Conservation (phyloP, 169 alveolate species). For the Plasmodium billcollinsi region DNA sequence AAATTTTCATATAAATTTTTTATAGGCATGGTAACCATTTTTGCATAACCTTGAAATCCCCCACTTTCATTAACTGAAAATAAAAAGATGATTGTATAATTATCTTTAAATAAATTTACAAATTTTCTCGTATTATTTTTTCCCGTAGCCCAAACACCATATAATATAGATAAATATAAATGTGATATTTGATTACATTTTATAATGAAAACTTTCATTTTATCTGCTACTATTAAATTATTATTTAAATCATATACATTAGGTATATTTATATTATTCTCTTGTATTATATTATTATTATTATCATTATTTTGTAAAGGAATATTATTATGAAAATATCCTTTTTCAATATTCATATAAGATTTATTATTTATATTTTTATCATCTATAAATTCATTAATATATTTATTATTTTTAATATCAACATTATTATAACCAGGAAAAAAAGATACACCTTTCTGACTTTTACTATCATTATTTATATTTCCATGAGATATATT, state of each 20-base stretch:
- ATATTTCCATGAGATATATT: neutral
- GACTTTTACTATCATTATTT: slow-evolving; percentile 3
- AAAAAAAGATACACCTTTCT: neutral
- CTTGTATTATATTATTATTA: slow-evolving; percentile 18
- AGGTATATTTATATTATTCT: slow-evolving; percentile 32
- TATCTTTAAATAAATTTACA: slow-evolving; percentile 75
- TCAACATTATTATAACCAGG: neutral
- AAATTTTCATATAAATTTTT: slow-evolving; percentile 80
- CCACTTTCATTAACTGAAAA: slow-evolving; percentile 90
- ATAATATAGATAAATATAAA: slow-evolving; percentile 82
- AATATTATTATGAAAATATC: neutral
- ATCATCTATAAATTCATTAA: neutral
- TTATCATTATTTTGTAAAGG: neutral
- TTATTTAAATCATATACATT: slow-evolving; percentile 41
- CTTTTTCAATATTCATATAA: slow-evolving; percentile 5
- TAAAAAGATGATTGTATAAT: slow-evolving; percentile 84
- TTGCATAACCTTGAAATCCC: slow-evolving; percentile 89
- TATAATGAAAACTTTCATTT: slow-evolving; percentile 82
- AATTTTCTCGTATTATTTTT: slow-evolving; percentile 80
- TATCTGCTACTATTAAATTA: slow-evolving; percentile 13
- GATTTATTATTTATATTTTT: neutral
- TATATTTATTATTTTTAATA: neutral
- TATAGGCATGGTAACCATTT: slow-evolving; percentile 84
- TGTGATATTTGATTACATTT: slow-evolving; percentile 85
- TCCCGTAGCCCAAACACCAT: slow-evolving; percentile 90